Evolutionary conservation across 352 stramenopile species (phyloP), one percentile per base, ranked within the genome.

Genomic region (Pythium biforme): DNA sequence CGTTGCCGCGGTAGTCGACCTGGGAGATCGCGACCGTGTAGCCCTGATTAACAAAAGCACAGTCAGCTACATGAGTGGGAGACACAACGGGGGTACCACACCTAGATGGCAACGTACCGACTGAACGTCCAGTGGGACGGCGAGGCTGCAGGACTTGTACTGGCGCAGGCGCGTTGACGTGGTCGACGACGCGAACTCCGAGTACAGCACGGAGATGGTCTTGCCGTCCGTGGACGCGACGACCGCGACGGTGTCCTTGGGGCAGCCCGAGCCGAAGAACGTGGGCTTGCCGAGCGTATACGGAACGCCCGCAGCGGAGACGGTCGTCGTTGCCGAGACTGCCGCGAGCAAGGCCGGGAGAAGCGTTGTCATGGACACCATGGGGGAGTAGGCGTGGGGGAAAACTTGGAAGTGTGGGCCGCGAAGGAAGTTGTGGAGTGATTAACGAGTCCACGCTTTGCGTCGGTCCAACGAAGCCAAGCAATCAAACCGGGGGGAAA

Each of bases 1-100:
- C 73, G 52, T 80, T 77, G 40, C 73, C 73, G 27, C 73, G 73
- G 54, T 80, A 80, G 67, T 80, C 73, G 27, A 80, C 73, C 14
- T 65, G 66, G 45, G 76, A 80, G 53, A 70, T 64, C 20, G 52
- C 64, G 39, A 70, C 22, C 23, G 64, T 47, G 40, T 47, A 47
- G 19, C 40, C 40, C 40, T 47, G n/a, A 23, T 1, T n/a, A 6
- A 47, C 19, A 26, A 9, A 6, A 43, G 37, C 17, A n/a, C n/a
- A n/a, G 37, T 43, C 6, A 43, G 37, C 7, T 15, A 43, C 37
- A n/a, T 20, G n/a, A n/a, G n/a, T n/a, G n/a, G n/a, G n/a, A n/a
- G n/a, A 47, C 14, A 26, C 5, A 47, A 25, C 11, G n/a, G 17
- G 1, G 17, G 14, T n/a, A 43, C 15, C n/a, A n/a, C n/a, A n/a